phyloP scores from a whole-genome alignment of 768 basidiomycete genomes.

The Leccinum pellstonianum region DNA sequence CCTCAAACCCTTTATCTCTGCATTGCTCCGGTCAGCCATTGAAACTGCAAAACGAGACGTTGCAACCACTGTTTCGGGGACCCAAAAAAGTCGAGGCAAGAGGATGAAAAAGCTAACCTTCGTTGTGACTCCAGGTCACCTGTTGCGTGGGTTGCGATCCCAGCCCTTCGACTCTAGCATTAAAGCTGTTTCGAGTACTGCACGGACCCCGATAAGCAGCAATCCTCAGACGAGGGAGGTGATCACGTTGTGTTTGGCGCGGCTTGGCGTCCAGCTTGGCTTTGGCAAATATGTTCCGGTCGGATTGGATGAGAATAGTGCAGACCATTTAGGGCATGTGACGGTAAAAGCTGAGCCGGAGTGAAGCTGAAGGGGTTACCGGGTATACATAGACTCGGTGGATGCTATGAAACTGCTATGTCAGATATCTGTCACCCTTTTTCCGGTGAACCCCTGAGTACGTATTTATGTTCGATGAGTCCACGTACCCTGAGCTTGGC shows the following conservation, averaged over 20 bases:
- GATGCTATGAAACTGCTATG: not conserved
- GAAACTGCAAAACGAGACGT: slow-evolving; percentile 35
- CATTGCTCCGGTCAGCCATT: slow-evolving; percentile 34
- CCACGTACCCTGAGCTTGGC: not conserved
- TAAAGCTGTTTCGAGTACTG: not conserved
- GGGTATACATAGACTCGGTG: too few relatives aligned
- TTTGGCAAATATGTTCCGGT: slow-evolving; percentile 13
- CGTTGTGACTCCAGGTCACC: slow-evolving; percentile 39
- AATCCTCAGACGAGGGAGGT: slow-evolving; percentile 18
- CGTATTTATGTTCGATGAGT: not conserved
- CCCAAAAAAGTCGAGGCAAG: slow-evolving; percentile 20
- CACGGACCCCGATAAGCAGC: slow-evolving; percentile 3
- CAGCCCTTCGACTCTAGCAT: slow-evolving; percentile 4
- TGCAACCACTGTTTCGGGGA: slow-evolving; percentile 19
- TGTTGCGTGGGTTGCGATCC: slow-evolving; percentile 37
- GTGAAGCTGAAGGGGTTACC: not conserved
- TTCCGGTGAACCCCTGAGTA: not conserved
- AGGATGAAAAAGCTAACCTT: slow-evolving; percentile 26
- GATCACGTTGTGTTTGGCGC: slow-evolving; percentile 30
- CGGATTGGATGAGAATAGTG: not conserved
- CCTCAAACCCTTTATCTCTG: slow-evolving; percentile 33
- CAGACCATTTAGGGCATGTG: not conserved
- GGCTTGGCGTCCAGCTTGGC: slow-evolving; percentile 29
- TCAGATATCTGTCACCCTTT: not conserved
- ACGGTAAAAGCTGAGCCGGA: slow-evolving; percentile 15